Base-by-base conservation (phyloP, 2,329 filamentous ascomycete genomes). In the Teratosphaeria gauchensis region DNA sequence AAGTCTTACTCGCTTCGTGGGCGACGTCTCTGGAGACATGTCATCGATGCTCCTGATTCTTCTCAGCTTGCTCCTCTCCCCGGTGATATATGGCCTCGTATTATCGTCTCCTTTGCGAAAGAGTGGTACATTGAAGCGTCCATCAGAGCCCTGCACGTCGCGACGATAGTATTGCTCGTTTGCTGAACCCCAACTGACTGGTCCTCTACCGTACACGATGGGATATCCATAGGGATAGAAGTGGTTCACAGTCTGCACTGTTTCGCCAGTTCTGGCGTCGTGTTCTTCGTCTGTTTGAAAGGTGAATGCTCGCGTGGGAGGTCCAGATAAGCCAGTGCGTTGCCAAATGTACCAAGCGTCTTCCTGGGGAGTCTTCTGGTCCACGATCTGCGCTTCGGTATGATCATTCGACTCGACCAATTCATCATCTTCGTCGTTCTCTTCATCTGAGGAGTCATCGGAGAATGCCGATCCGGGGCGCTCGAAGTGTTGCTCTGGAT, bases 31-130 rank as follows among this genome's bases (percentile, higher is more conserved):
- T 11, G 57, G 32, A 11, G 57, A 56, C 3, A 42, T 8, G n/a
- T 59, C 57, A n/a, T 52, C 48, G 14, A 53, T 48, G 28, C 53
- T 56, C 46, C 33, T 55, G 30, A 52, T 32, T 28, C 52, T 52
- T 24, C 38, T 24, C 21, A 58, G 32, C 51, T 16, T 28, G 31
- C 56, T 58, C 42, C 19, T 48, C 42, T 48, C 42, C 42, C 19
- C 19, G n/a, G 42, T 48, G 19, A n/a, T 21, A 11, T 48, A 21
- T 9, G 42, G 42, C 42, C 42, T 48, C 42, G 42, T 19, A 21
- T 12, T 5, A 16, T 42, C n/a, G 35, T 42, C 35, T 16, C 42
- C 42, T 21, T 48, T 48, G 42, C 19, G n/a, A 21, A 48, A 48
- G 9, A 48, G 19, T 7, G 42, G 42, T 11, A 48, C 42, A 5